Conservation (phyloP, 805 yeast species). For the Myxozyma neglecta region DNA sequence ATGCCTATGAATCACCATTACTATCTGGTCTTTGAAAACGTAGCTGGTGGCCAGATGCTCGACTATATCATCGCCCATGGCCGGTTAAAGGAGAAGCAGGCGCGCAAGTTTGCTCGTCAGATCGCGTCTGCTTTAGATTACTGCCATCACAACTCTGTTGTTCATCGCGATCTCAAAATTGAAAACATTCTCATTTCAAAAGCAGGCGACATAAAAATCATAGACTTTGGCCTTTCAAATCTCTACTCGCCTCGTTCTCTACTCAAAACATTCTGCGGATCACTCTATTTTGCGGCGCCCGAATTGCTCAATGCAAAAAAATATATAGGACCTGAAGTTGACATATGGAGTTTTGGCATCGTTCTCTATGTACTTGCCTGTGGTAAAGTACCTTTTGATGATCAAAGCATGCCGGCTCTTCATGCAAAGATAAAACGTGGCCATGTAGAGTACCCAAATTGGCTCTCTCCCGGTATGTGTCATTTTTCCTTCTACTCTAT, state of each 20-base stretch:
- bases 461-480: constrained; percentile 57
- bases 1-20: constrained; percentile 95
- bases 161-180: constrained; percentile 93
- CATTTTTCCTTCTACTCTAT: background rate
- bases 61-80: constrained; percentile 98
- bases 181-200: constrained; percentile 94
- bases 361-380: constrained; percentile 92
- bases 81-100: constrained; percentile 86
- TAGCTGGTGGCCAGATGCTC: constrained; percentile 95
- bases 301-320: constrained; percentile 90
- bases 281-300: constrained; percentile 97
- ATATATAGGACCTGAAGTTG: constrained; percentile 95
- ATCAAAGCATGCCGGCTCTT: constrained; percentile 83
- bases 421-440: constrained; percentile 95
- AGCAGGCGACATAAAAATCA: constrained; percentile 90
- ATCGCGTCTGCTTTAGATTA: constrained; percentile 92
- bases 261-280: constrained; percentile 94
- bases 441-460: constrained; percentile 83
- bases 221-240: constrained; percentile 94
- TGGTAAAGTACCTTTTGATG: constrained; percentile 98
- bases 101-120: constrained; percentile 91
- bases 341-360: constrained; percentile 97
- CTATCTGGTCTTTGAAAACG: constrained; percentile 94
- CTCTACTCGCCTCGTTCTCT: constrained; percentile 68
- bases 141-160: constrained; percentile 90